A percentile compares a stretch with the other conserved stretches of the same genome.
Evolutionary conservation across 148 eudicot species (phyloP).

Genomic region (Rhododendron kiyosumense): DNA sequence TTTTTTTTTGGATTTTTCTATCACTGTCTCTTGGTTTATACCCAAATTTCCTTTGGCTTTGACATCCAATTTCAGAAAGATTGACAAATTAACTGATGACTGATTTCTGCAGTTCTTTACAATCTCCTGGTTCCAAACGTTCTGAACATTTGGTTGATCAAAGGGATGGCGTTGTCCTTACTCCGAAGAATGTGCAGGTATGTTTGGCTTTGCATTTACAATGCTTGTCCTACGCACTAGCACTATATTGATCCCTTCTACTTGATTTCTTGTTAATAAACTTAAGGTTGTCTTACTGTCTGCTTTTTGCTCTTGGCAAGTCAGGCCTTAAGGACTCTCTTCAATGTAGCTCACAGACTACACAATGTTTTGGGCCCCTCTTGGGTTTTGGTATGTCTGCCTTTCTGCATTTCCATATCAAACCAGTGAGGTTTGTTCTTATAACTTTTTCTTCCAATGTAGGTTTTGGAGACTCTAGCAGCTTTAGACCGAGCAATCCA

Average conservation of each 20-base stretch:
- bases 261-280: not conserved
- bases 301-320: constrained; percentile 7
- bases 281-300: not conserved
- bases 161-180: constrained; percentile 71
- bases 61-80: not conserved
- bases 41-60: not conserved
- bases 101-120: constrained; percentile 48
- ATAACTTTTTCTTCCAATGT: constrained; percentile 1
- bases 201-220: constrained; percentile 3
- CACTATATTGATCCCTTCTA: not conserved
- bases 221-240: not conserved
- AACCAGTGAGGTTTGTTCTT: not conserved
- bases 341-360: constrained; percentile 93
- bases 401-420: not conserved
- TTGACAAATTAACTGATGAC: constrained; percentile 14
- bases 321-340: constrained; percentile 98
- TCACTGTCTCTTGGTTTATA: not conserved
- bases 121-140: constrained; percentile 73
- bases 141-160: constrained; percentile 57
- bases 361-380: constrained; percentile 93
- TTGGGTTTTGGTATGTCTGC: constrained; percentile 84
- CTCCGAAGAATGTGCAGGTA: constrained; percentile 98
- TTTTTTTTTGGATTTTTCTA: not conserved
- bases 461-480: constrained; percentile 96
- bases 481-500: constrained; percentile 92